A percentile compares a stretch with the other conserved stretches of the same genome.
Evolutionary conservation across 257 asterid species (phyloP).

Genomic region (Fraxinus anomala): DNA sequence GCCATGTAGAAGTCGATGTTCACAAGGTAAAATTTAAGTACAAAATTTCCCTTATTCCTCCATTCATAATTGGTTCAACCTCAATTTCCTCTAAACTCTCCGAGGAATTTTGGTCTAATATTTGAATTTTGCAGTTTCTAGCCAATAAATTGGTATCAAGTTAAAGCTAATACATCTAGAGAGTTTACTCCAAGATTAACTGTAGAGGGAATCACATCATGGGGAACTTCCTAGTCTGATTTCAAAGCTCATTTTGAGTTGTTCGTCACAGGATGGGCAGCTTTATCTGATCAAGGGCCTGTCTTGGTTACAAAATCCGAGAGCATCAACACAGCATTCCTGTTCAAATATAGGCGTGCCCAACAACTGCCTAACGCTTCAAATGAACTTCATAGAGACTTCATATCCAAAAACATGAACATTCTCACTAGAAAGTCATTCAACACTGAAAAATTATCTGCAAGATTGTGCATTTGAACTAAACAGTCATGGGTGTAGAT

Average conservation of each 20-base stretch:
- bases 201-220: not conserved
- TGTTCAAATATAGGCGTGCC: not conserved
- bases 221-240: not conserved
- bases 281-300: not conserved
- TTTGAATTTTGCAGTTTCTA: not conserved
- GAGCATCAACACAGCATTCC: not conserved
- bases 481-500: constrained; percentile 64
- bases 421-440: not conserved
- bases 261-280: not conserved
- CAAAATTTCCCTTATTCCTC: no score
- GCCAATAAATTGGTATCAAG: not conserved
- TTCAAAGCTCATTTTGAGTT: not conserved
- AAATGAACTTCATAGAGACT: not conserved
- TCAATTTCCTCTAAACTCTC: not conserved
- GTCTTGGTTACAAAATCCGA: not conserved
- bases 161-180: not conserved
- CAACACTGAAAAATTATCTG: not conserved
- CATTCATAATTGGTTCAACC: no score
- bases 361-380: not conserved
- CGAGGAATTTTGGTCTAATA: not conserved
- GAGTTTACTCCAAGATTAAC: not conserved
- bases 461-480: constrained; percentile 4
- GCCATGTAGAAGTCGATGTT: no score
- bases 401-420: not conserved
- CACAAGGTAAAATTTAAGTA: no score